A percentile compares a stretch with the other conserved stretches of the same genome.
These are phyloP conservation scores for Gossypium australe DNA, from an alignment of 345 rosid genomes.

Conservation along the genomic window DNA sequence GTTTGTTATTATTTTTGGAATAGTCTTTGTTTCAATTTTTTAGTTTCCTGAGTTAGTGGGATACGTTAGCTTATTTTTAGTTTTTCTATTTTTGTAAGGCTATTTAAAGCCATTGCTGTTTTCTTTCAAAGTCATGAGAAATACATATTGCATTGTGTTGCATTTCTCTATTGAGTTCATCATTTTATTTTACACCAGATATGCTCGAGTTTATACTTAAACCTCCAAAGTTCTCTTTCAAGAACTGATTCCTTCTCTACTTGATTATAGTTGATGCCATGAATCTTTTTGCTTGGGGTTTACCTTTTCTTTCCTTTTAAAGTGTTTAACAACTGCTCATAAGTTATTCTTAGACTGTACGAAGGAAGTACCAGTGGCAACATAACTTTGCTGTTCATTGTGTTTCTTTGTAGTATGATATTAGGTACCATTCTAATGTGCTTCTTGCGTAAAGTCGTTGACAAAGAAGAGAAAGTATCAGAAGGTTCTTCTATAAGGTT, in stretches of 20 bases:
- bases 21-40: too few species aligned
- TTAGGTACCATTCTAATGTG: slow-evolving; percentile 71
- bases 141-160: too few species aligned
- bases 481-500: slow-evolving; percentile 42
- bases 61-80: too few species aligned
- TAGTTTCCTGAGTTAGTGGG: too few species aligned
- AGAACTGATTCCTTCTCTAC: neutral
- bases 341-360: slow-evolving; percentile 30
- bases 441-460: slow-evolving; percentile 63
- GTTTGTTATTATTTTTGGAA: too few species aligned
- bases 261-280: neutral
- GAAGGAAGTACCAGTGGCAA: slow-evolving; percentile 59
- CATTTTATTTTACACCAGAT: too few species aligned
- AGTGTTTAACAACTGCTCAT: neutral
- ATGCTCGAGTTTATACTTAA: neutral
- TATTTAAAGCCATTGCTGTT: too few species aligned
- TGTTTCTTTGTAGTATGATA: slow-evolving; percentile 71
- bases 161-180: too few species aligned
- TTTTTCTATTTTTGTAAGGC: too few species aligned
- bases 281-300: neutral
- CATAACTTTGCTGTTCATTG: slow-evolving; percentile 60
- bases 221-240: neutral
- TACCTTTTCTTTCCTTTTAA: neutral
- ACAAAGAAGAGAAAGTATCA: slow-evolving; percentile 39
- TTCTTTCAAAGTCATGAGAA: too few species aligned